phyloP scores from a whole-genome alignment of 257 asterid species.

The Ballota nigra region DNA sequence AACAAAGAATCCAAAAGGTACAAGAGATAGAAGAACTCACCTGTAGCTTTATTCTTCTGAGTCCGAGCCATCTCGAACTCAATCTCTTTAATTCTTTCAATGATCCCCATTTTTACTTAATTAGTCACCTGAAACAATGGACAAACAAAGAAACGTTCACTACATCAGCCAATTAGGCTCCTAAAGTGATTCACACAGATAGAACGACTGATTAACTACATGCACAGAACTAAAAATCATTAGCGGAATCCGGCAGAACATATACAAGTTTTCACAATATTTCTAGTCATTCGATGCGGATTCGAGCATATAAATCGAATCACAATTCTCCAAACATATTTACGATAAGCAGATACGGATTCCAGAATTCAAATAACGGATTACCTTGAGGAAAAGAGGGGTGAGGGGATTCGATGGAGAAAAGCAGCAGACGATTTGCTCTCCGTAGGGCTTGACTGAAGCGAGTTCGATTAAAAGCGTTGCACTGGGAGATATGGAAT shows the following conservation, averaged over 20 bases:
- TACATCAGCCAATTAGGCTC: constrained; percentile 18
- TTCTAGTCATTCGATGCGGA: neutral
- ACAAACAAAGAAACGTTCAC: constrained; percentile 8
- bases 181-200: neutral
- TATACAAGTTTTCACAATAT: constrained; percentile 1
- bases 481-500: neutral
- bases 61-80: constrained; percentile 99
- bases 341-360: neutral
- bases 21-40: constrained; percentile 28
- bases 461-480: constrained; percentile 12
- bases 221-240: neutral
- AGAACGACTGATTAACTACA: neutral
- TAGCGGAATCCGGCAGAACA: neutral
- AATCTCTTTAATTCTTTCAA: constrained; percentile 91
- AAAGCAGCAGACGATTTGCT: constrained; percentile 2
- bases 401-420: neutral
- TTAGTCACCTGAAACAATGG: constrained; percentile 37
- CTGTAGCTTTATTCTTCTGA: constrained; percentile 98
- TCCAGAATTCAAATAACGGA: neutral
- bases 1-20: neutral
- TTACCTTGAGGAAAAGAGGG: neutral
- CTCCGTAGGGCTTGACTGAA: constrained; percentile 21
- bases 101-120: constrained; percentile 74
- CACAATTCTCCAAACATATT: neutral
- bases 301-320: neutral